Percentiles rank a stretch among this genome's conserved stretches.
Conservation (phyloP, 257 asterid species). For the Handroanthus guayacan region DNA sequence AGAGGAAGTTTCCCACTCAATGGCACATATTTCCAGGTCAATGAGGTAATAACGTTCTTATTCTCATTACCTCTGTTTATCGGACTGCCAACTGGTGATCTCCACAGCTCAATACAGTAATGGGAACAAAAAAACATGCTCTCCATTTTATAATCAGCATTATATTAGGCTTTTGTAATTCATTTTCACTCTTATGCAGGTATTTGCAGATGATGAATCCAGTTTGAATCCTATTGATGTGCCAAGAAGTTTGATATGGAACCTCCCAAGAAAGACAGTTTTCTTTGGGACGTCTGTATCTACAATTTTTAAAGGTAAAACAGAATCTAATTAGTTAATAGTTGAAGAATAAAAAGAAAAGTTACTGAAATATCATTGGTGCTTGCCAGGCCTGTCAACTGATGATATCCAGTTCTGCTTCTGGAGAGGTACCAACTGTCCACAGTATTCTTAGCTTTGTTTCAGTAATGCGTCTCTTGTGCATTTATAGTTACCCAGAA, state of each 20-base stretch:
- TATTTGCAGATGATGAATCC: conserved; percentile 89
- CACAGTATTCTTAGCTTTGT: conserved; percentile 15
- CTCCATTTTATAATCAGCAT: conserved; percentile 9
- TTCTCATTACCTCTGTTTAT: conserved; percentile 22
- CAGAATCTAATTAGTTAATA: conserved; percentile 21
- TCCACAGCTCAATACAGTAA: not conserved
- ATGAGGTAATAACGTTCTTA: conserved; percentile 65
- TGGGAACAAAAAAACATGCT: not conserved
- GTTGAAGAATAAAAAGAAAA: conserved; percentile 31
- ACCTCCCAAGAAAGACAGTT: conserved; percentile 78
- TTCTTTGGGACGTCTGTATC: conserved; percentile 93
- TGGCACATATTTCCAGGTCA: conserved; percentile 97
- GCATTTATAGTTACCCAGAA: not conserved
- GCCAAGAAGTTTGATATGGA: conserved; percentile 79
- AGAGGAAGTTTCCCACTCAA: conserved; percentile 96
- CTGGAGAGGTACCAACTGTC: conserved; percentile 79
- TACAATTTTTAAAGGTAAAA: conserved; percentile 78
- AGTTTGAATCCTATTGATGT: conserved; percentile 78
- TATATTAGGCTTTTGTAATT: conserved; percentile 6
- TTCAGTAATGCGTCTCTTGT: not conserved
- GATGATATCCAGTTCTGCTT: conserved; percentile 80
- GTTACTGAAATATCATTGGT: conserved; percentile 29
- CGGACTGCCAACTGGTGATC: conserved; percentile 2
- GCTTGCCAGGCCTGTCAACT: conserved; percentile 73
- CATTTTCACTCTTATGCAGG: conserved; percentile 51